phyloP scores from a whole-genome alignment of 129 eudicot genomes.

The Lactuca saligna region DNA sequence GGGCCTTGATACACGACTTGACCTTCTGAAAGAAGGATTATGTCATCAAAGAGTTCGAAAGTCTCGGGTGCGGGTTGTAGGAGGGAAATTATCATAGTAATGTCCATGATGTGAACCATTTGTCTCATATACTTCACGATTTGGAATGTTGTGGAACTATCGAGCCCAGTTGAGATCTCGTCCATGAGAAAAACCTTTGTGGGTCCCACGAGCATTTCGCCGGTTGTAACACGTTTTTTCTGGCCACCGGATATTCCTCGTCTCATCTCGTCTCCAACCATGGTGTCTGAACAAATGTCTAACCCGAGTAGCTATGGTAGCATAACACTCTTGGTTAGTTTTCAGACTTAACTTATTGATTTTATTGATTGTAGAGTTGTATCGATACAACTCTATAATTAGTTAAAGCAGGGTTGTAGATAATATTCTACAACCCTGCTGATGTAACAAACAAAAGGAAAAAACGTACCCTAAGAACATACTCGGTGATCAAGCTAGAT shows the following conservation, averaged over 20 bases:
- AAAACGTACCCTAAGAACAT: slow-evolving; percentile 59
- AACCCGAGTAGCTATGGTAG: slow-evolving; percentile 59
- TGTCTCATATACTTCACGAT: slow-evolving; percentile 75
- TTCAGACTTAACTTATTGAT: background rate
- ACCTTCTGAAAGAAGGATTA: slow-evolving; percentile 79
- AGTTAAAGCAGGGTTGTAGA: slow-evolving; percentile 1
- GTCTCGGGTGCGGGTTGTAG: slow-evolving; percentile 94
- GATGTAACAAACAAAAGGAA: background rate
- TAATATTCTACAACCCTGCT: background rate
- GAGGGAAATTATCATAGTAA: slow-evolving; percentile 78
- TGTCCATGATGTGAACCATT: slow-evolving; percentile 76
- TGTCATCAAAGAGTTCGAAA: slow-evolving; percentile 71
- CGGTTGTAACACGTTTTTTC: slow-evolving; percentile 84
- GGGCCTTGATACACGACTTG: slow-evolving; percentile 85
- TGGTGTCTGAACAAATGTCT: slow-evolving; percentile 75
- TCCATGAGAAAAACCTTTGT: slow-evolving; percentile 82
- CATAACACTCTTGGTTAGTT: slow-evolving; percentile 18
- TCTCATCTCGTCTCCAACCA: slow-evolving; percentile 89
- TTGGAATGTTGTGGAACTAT: slow-evolving; percentile 85
- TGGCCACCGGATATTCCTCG: slow-evolving; percentile 91
- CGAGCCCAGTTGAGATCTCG: slow-evolving; percentile 87
- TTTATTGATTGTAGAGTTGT: background rate
- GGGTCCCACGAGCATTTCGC: slow-evolving; percentile 89
- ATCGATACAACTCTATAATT: background rate
- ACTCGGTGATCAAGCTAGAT: slow-evolving; percentile 71